Percentiles rank a stretch among this genome's conserved stretches.
Evolutionary conservation across 805 yeast species (phyloP).

Genomic region (Blastobotrys terrestris): DNA sequence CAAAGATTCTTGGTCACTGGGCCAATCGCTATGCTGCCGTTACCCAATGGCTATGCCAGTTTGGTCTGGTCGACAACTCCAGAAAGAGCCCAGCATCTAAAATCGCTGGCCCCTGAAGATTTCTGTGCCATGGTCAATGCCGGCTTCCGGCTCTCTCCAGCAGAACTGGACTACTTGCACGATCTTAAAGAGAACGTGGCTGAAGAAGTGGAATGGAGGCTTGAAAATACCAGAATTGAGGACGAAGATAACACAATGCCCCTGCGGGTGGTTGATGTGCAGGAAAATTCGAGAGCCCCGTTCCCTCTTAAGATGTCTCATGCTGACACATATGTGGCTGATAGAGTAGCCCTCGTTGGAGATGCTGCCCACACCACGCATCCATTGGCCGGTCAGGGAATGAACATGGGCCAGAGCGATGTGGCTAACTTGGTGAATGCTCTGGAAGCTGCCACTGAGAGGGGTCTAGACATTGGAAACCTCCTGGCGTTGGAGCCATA

Average conservation of each 20-base stretch:
- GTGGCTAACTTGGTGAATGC: conserved; percentile 66
- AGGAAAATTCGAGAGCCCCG: conserved; percentile 65
- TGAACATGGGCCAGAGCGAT: conserved; percentile 96
- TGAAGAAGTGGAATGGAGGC: conserved; percentile 72
- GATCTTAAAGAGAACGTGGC: conserved; percentile 39
- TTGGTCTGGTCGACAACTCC: conserved; percentile 91
- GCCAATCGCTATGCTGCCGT: conserved; percentile 85
- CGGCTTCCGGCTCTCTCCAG: conserved; percentile 70
- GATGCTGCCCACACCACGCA: conserved; percentile 98
- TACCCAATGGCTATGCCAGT: conserved; percentile 82
- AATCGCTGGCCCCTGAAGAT: conserved; percentile 51
- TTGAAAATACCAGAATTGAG: conserved; percentile 38
- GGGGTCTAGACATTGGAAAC: conserved; percentile 88
- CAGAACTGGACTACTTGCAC: conserved; percentile 70
- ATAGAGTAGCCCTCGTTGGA: conserved; percentile 87
- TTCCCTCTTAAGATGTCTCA: conserved; percentile 87
- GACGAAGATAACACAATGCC: conserved; percentile 60
- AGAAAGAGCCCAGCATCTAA: conserved; percentile 57
- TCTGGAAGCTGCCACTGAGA: conserved; percentile 57
- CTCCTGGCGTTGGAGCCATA: conserved; percentile 77
- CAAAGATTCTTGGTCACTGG: conserved; percentile 90
- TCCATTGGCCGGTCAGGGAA: conserved; percentile 96
- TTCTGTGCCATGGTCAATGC: conserved; percentile 77
- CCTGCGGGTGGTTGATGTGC: conserved; percentile 52
- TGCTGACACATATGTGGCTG: conserved; percentile 81